Percentiles rank a stretch among this genome's conserved stretches.
phyloP scores from a whole-genome alignment of 2,329 filamentous ascomycete genomes.

The Botrytis aclada region DNA sequence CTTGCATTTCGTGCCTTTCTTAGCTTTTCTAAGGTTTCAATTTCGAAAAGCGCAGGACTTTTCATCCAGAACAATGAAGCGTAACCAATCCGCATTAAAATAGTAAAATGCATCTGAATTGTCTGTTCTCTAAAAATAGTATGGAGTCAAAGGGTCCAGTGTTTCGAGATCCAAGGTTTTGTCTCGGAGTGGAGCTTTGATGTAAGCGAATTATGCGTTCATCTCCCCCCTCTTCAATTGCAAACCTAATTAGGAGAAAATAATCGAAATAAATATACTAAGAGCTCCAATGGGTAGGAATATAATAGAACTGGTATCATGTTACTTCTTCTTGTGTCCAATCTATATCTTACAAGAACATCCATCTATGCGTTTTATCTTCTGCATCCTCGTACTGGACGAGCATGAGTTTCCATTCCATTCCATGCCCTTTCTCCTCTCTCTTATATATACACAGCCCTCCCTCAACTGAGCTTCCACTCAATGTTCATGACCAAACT shows the following conservation, averaged over 20 bases:
- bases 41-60: neutral
- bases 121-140: neutral
- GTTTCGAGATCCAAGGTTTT: neutral
- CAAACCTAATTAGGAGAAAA: neutral
- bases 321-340: too few species aligned
- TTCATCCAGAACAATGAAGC: neutral
- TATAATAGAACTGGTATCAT: neutral
- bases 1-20: neutral
- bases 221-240: neutral
- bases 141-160: neutral
- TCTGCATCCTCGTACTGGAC: neutral
- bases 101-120: neutral
- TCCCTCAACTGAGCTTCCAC: neutral
- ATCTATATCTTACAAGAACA: neutral
- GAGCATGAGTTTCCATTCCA: neutral
- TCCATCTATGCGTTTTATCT: neutral
- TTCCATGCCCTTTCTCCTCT: neutral
- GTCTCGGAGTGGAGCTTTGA: neutral
- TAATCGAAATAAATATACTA: neutral
- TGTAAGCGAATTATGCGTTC: neutral
- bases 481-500: constrained; percentile 70
- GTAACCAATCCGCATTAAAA: neutral
- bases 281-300: neutral
- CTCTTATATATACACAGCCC: neutral
- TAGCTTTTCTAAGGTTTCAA: neutral